A percentile compares a stretch with the other conserved stretches of the same genome.
Evolutionary conservation across 2,329 filamentous ascomycete genomes (phyloP).

Genomic region (Aspergillus proliferans): DNA sequence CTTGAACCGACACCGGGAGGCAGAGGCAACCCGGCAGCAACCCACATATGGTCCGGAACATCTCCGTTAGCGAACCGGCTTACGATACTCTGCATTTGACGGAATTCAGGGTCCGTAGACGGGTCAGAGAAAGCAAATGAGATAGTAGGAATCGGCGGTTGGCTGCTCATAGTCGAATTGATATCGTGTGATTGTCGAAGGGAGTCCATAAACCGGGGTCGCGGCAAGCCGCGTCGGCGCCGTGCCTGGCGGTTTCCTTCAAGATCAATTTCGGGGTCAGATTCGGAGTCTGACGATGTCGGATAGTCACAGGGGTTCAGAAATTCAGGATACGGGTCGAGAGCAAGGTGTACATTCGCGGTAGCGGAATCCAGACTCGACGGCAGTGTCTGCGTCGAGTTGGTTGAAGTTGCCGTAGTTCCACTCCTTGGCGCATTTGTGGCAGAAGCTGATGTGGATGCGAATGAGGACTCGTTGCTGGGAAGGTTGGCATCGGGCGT

Average conservation of each 20-base stretch:
- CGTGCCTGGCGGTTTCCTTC: conserved; percentile 14
- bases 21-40: conserved; percentile 59
- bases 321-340: conserved; percentile 31
- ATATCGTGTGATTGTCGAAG: conserved; percentile 18
- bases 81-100: conserved; percentile 66
- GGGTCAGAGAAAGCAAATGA: conserved; percentile 26
- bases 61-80: conserved; percentile 63
- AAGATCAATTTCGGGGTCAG: conserved; percentile 25
- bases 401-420: conserved; percentile 29
- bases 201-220: conserved; percentile 12
- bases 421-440: conserved; percentile 20
- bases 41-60: conserved; percentile 80
- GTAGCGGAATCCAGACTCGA: conserved; percentile 16
- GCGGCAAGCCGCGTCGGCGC: conserved; percentile 10
- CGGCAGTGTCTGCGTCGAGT: conserved; percentile 40
- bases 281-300: conserved; percentile 29
- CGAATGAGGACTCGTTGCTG: conserved; percentile 75
- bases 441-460: conserved; percentile 45
- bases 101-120: conserved; percentile 38
- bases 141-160: conserved; percentile 28
- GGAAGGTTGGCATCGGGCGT: conserved; percentile 75
- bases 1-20: conserved; percentile 45
- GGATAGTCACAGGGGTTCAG: conserved; percentile 34
- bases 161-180: conserved; percentile 28
- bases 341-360: conserved; percentile 20